Conservation (phyloP, 1,139 yeast species). For the Nakaseomyces bracarensis region DNA sequence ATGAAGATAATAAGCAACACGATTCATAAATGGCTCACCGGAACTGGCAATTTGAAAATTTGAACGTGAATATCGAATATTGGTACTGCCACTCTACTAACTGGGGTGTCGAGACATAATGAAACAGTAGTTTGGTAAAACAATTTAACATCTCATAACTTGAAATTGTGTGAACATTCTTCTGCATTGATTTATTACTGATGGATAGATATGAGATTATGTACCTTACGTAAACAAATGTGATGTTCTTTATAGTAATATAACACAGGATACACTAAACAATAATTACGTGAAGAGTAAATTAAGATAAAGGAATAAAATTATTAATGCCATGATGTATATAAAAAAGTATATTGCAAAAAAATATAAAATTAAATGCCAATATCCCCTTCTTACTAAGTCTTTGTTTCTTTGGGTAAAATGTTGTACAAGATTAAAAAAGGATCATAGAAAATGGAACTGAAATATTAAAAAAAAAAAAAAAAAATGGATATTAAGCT, state of each 20-base stretch:
- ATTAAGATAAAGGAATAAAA: slow-evolving; percentile 4
- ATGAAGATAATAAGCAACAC: too few species aligned
- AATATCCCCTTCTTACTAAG: neutral
- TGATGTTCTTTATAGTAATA: neutral
- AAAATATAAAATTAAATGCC: slow-evolving; percentile 3
- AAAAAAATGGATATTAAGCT: neutral
- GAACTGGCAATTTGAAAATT: neutral
- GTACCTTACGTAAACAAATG: too few species aligned
- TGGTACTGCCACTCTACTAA: too few species aligned
- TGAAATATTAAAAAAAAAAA: neutral
- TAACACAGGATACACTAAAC: neutral
- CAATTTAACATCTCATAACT: too few species aligned
- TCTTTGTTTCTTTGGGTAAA: neutral
- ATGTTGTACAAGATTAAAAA: slow-evolving; percentile 6
- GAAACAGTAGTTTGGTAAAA: too few species aligned
- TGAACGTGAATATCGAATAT: too few species aligned
- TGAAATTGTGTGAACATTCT: too few species aligned
- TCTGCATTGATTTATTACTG: too few species aligned
- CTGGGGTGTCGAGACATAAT: too few species aligned
- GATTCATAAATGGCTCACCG: slow-evolving; percentile 1
- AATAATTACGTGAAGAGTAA: neutral
- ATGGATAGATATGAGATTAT: too few species aligned
- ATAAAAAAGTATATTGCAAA: slow-evolving; percentile 5
- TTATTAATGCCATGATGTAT: slow-evolving; percentile 5
- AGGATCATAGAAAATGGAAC: slow-evolving; percentile 6